phyloP scores from a whole-genome alignment of 2,329 filamentous ascomycete species.

The Ceratocystis lukuohia region DNA sequence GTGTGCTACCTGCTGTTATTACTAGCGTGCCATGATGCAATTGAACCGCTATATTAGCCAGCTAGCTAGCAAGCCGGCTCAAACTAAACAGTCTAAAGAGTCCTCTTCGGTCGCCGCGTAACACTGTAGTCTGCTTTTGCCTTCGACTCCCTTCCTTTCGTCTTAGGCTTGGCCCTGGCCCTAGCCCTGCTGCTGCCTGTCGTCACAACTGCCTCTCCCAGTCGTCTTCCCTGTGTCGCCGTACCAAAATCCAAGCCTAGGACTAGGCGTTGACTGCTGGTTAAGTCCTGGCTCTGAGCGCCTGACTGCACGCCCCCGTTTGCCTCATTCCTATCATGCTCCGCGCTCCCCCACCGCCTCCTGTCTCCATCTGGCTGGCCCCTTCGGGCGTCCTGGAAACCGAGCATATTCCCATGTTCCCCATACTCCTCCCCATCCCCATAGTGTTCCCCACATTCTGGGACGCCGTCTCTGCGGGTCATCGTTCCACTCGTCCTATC shows the following conservation, averaged over 20 bases:
- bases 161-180: not conserved
- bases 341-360: not conserved
- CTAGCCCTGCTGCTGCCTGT: slow-evolving; percentile 9
- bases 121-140: not conserved
- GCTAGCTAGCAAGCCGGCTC: no score
- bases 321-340: not conserved
- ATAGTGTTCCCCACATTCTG: not conserved
- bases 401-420: not conserved
- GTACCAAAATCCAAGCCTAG: slow-evolving; percentile 14
- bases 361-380: not conserved
- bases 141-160: slow-evolving; percentile 1
- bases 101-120: slow-evolving; percentile 4
- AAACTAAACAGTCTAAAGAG: not conserved
- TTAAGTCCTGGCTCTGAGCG: not conserved
- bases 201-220: not conserved
- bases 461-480: not conserved
- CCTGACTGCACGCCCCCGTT: not conserved
- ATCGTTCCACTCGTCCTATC: not conserved
- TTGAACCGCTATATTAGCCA: no score
- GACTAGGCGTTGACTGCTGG: slow-evolving; percentile 14
- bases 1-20: not conserved
- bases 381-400: not conserved
- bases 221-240: not conserved
- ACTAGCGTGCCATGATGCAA: not conserved
- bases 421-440: not conserved